A percentile compares a stretch with the other conserved stretches of the same genome.
Evolutionary conservation across 75 land plant genomes (phyloP).

Genomic region (Picea sitchensis): DNA sequence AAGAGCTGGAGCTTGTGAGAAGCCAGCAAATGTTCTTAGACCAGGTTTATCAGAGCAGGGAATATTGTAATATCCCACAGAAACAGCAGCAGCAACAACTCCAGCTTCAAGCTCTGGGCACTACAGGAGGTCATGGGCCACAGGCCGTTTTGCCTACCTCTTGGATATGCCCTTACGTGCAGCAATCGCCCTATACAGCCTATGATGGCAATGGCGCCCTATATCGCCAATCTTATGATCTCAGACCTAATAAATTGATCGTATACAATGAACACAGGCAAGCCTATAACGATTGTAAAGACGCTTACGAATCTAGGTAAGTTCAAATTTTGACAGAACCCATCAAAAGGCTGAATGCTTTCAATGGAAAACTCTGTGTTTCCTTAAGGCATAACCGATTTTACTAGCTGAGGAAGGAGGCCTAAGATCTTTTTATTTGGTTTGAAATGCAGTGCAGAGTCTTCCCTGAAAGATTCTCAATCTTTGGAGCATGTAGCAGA

Average conservation of each 20-base stretch:
- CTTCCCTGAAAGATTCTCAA: slow-evolving; percentile 7
- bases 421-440: neutral
- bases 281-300: neutral
- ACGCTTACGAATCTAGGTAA: slow-evolving; percentile 15
- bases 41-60: neutral
- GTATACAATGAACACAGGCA: neutral
- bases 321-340: no score
- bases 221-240: neutral
- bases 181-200: neutral
- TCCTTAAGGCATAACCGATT: neutral
- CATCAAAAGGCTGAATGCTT: neutral
- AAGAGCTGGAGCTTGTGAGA: slow-evolving; percentile 22
- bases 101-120: neutral
- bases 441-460: slow-evolving; percentile 12
- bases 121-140: neutral
- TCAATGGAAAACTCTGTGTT: neutral
- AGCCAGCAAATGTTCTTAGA: slow-evolving; percentile 9
- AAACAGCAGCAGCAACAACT: neutral
- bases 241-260: neutral
- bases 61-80: neutral
- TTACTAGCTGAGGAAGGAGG: neutral
- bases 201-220: neutral
- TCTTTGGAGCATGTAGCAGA: slow-evolving; percentile 8
- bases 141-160: neutral
- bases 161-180: neutral